Evolutionary conservation across 768 basidiomycete species (phyloP), one percentile per base, ranked within the genome.

Genomic region (Russula brevipes): DNA sequence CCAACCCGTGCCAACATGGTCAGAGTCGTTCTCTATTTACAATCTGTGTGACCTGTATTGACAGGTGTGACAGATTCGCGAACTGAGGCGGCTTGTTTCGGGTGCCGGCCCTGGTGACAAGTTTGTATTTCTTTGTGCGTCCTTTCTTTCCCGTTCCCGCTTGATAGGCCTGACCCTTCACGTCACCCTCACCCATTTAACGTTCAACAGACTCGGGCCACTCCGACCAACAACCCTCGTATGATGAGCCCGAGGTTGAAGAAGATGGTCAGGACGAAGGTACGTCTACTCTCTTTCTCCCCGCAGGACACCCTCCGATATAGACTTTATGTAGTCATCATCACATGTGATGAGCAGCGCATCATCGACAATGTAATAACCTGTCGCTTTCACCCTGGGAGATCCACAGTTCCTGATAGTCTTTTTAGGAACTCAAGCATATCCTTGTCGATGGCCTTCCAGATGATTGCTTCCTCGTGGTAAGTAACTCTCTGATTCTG

Each of bases 221-320:
- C 33, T 69, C 69, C 1, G 69, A 66, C n/a, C 72, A 71, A 42
- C 57, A 65, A 19, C 7, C 51, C 0, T 54, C 65, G 41, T 4
- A 8, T 10, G 65, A 62, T 46, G 45, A 59, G 2, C 39, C 44
- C 2, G 30, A 50, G 16, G 57, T 12, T 8, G 69, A 71, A 54
- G 67, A 67, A 6, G 72, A 72, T n/a, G 70, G 68, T 5, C 39
- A 56, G 8, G 70, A 71, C n/a, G 72, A 72, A 59, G 63, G 70
- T 68, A 46, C n/a, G 67, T 14, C 24, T 30, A 10, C 41, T 7
- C 6, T 10, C 16, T 6, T 30, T 2, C 4, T 31, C 5, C 9
- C 41, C 1, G 8, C 1, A 33, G 4, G 19, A 1, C 17, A 7
- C 1, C 31, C 17, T 31, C 52, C 14, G 16, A 16, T 8, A 55